These are phyloP conservation scores for Sclerotiophoma versabilis DNA, from an alignment of 2,329 filamentous ascomycete genomes.

Conservation along the genomic window DNA sequence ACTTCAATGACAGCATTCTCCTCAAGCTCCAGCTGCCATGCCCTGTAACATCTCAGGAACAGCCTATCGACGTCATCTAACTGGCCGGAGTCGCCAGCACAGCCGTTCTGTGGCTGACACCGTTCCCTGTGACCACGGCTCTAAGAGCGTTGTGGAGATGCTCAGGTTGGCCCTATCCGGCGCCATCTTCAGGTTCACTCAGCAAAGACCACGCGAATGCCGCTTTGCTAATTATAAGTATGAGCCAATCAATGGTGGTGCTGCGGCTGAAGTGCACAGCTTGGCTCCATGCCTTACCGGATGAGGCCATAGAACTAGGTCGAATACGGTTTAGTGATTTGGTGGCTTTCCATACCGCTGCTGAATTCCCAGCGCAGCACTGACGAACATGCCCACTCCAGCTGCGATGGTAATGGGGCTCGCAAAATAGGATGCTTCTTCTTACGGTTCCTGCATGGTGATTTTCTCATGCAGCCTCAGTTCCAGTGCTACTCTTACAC, in stretches of 20 bases:
- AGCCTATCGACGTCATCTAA: slow-evolving; percentile 38
- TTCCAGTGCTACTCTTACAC: slow-evolving; percentile 41
- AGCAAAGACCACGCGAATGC: slow-evolving; percentile 41
- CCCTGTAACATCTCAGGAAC: slow-evolving; percentile 30
- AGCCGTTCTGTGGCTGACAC: slow-evolving; percentile 49
- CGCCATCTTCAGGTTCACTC: slow-evolving; percentile 36
- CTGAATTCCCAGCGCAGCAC: slow-evolving; percentile 42
- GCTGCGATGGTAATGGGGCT: slow-evolving; percentile 39
- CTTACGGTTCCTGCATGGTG: slow-evolving; percentile 37
- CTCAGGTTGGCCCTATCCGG: slow-evolving; percentile 33
- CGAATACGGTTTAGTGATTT: slow-evolving; percentile 5
- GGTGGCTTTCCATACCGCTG: slow-evolving; percentile 38
- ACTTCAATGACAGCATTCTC: slow-evolving; percentile 40
- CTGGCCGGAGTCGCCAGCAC: slow-evolving; percentile 42
- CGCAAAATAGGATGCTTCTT: slow-evolving; percentile 37
- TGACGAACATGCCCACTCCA: slow-evolving; percentile 35
- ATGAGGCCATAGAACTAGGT: slow-evolving; percentile 33
- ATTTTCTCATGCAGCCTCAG: slow-evolving; percentile 25
- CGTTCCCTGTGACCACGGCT: slow-evolving; percentile 29
- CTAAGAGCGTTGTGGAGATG: slow-evolving; percentile 34
- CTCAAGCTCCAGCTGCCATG: slow-evolving; percentile 43
- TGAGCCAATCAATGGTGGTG: slow-evolving; percentile 35
- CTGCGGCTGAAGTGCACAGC: slow-evolving; percentile 29
- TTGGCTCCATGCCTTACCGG: slow-evolving; percentile 35
- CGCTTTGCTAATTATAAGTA: slow-evolving; percentile 43